Conservation (phyloP, 768 basidiomycete genomes). For the Mycena metata region DNA sequence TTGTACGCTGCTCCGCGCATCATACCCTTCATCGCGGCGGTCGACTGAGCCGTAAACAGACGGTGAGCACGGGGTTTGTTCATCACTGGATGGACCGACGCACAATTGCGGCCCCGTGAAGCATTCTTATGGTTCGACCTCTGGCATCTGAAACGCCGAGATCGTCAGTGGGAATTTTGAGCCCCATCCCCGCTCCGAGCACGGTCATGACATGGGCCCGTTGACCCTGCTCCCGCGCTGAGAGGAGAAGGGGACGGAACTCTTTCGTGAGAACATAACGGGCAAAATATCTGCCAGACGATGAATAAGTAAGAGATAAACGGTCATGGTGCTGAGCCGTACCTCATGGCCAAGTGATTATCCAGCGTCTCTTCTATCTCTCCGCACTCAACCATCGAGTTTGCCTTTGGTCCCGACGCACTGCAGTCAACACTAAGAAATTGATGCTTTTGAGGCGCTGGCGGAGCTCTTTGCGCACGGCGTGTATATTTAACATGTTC, state of each 20-base stretch:
- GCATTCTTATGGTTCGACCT: neutral
- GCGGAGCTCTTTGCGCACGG: neutral
- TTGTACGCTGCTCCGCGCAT: constrained; percentile 1
- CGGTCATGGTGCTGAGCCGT: constrained; percentile 41
- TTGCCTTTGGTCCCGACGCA: constrained; percentile 43
- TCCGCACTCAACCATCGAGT: constrained; percentile 44
- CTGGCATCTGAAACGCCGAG: constrained; percentile 29
- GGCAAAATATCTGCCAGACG: constrained; percentile 43
- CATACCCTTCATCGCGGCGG: constrained; percentile 10
- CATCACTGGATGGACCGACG: neutral
- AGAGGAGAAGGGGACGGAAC: constrained; percentile 47
- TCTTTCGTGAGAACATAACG: constrained; percentile 51
- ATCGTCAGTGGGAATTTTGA: constrained; percentile 41
- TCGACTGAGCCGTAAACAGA: neutral
- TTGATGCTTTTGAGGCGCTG: constrained; percentile 48
- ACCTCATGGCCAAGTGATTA: constrained; percentile 49
- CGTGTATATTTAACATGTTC: constrained; percentile 28
- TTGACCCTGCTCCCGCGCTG: constrained; percentile 45
- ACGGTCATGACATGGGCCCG: constrained; percentile 25
- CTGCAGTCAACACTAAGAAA: constrained; percentile 49
- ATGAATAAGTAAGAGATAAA: constrained; percentile 44
- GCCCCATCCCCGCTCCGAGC: constrained; percentile 34
- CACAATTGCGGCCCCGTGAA: neutral
- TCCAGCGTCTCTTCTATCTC: constrained; percentile 54
- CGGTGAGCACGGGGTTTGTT: no score